These are phyloP conservation scores for Scedosporium aurantiacum DNA, from an alignment of 2,329 filamentous ascomycete genomes.

Conservation along the genomic window DNA sequence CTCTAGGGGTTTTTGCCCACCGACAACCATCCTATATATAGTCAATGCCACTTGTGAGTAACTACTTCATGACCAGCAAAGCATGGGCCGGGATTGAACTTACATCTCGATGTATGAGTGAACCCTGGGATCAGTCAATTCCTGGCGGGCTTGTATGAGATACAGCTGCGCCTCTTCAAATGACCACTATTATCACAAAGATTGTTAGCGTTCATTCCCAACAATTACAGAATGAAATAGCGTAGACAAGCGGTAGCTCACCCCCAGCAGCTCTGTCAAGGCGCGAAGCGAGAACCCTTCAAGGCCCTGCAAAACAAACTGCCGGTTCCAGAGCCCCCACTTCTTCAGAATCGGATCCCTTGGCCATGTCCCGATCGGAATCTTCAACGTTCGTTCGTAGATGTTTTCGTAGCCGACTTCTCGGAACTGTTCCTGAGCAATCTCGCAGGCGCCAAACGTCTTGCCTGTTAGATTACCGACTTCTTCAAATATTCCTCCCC, in stretches of 20 bases:
- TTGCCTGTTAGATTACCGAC: constrained; percentile 13
- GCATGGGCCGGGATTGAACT: not conserved
- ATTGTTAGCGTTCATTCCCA: not conserved
- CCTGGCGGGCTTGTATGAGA: constrained; percentile 18
- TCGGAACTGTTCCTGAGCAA: not conserved
- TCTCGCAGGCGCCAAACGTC: constrained; percentile 11
- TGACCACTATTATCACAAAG: not conserved
- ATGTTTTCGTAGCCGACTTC: constrained; percentile 11
- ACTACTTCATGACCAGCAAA: no score
- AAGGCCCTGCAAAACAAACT: constrained; percentile 15
- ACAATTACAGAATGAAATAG: not conserved
- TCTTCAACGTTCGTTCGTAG: constrained; percentile 14
- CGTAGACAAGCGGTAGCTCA: constrained; percentile 12
- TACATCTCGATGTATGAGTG: constrained; percentile 17
- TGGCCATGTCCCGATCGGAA: constrained; percentile 27
- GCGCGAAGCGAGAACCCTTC: constrained; percentile 16
- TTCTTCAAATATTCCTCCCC: constrained; percentile 10
- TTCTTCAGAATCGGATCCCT: constrained; percentile 22
- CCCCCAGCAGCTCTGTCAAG: constrained; percentile 15
- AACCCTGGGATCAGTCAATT: constrained; percentile 21
- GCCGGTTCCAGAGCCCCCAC: constrained; percentile 16
- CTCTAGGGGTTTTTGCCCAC: no score
- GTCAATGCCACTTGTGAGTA: no score
- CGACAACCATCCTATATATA: no score
- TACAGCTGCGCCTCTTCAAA: constrained; percentile 21